A percentile compares a stretch with the other conserved stretches of the same genome.
phyloP scores from a whole-genome alignment of 2,329 filamentous ascomycete species.

The Monilinia fructicola region DNA sequence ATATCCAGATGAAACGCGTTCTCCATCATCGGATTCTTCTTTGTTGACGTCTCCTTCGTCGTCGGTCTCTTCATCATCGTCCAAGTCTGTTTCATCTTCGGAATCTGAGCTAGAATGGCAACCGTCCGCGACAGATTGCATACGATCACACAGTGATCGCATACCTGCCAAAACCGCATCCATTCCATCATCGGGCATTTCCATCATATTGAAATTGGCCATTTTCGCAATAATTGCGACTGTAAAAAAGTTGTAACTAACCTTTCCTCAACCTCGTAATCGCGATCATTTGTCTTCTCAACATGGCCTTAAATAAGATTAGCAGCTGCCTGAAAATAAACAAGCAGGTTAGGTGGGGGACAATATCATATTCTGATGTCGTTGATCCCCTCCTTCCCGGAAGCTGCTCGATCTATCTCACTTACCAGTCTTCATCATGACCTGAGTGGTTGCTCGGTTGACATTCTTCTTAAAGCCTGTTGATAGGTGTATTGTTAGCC shows the following conservation, averaged over 20 bases:
- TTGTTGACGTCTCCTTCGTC: neutral
- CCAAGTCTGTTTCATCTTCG: constrained; percentile 5
- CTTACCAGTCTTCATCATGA: constrained; percentile 98
- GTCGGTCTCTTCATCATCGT: neutral
- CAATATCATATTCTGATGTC: neutral
- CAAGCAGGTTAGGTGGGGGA: neutral
- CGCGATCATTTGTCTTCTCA: constrained; percentile 96
- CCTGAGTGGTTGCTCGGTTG: constrained; percentile 97
- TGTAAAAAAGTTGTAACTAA: constrained; percentile 42
- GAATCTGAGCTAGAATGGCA: constrained; percentile 3
- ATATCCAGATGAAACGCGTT: neutral
- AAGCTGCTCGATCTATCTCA: constrained; percentile 17
- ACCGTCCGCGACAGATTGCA: neutral
- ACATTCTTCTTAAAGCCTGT: constrained; percentile 92
- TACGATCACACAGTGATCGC: neutral
- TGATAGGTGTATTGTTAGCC: neutral
- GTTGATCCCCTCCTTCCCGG: too few relatives aligned
- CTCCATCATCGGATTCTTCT: neutral
- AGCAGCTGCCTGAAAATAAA: constrained; percentile 12
- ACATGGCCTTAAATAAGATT: constrained; percentile 68
- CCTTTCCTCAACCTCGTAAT: constrained; percentile 97
- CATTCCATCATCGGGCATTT: neutral
- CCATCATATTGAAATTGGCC: neutral
- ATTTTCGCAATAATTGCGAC: neutral
- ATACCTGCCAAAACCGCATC: neutral